Percentiles rank a stretch among this genome's conserved stretches.
Conservation (phyloP, 2,329 filamentous ascomycete genomes). For the Colletotrichum siamense region DNA sequence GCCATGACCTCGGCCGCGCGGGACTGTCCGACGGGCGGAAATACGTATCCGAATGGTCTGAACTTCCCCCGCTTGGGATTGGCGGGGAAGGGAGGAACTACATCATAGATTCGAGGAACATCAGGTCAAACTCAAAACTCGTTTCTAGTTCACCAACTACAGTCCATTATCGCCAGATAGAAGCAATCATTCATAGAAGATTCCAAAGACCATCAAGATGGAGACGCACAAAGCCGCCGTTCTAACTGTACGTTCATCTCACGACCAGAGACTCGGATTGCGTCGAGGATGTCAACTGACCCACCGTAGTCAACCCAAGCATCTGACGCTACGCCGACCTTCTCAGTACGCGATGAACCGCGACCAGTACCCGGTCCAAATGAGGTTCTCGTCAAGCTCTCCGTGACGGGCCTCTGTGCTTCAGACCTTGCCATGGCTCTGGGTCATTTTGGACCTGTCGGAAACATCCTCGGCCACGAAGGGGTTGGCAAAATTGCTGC, state of each 20-base stretch:
- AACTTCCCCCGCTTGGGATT: background rate
- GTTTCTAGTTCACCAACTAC: background rate
- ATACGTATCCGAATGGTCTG: background rate
- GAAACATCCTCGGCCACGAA: slow-evolving; percentile 47
- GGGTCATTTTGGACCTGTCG: slow-evolving; percentile 39
- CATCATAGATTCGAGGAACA: background rate
- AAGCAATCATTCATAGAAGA: background rate
- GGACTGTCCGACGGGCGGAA: background rate
- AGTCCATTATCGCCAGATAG: background rate
- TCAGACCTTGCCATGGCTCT: slow-evolving; percentile 42
- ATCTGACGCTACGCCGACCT: background rate
- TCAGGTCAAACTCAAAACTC: background rate
- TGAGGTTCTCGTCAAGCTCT: slow-evolving; percentile 37
- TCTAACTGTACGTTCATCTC: background rate
- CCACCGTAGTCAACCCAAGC: background rate
- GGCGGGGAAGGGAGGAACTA: slow-evolving; percentile 1
- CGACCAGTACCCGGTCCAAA: slow-evolving; percentile 22
- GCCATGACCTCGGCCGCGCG: background rate
- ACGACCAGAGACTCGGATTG: background rate
- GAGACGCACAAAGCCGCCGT: background rate
- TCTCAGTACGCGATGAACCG: background rate
- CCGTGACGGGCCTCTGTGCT: slow-evolving; percentile 42
- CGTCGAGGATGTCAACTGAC: background rate
- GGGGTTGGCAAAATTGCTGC: slow-evolving; percentile 44
- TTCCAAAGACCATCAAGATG: background rate